Evolutionary conservation across 139 green algal genomes (phyloP), one percentile per base, ranked within the genome.

Genomic region (Micromonas commoda): DNA sequence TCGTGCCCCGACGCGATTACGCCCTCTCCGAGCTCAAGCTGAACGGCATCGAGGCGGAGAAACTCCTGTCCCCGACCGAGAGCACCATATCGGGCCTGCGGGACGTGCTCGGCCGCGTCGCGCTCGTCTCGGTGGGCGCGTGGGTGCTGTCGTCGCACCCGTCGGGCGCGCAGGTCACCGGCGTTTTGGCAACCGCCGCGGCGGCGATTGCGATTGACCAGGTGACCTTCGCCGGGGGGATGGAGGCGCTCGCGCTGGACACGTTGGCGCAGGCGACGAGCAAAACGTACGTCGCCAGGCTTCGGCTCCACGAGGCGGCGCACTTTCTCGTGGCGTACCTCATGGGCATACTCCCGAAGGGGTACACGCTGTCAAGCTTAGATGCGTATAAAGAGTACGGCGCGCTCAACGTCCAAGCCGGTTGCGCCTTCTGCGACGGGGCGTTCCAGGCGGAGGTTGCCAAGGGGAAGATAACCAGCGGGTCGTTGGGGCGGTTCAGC

Each of bases 301-400:
- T 80, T 4, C 35, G 68, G 19, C 23, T 38, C 21, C 72, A 88
- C 37, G 95, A 99, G 80, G 92, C 95, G 0, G 94, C 93, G 0
- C 94, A 98, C 84, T 95, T 98, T 72, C 84, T 98, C 24, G 79
- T 96, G 5, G 94, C 95, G 13, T 98, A 98, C 81, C 80, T 97
- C 28, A 31, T 96, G 26, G 94, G 95, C 9, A 82, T 98, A 16
- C 80, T 97, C 66, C 94, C 95, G 0, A 82, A 84, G 13, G 60
- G 74, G 32, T 99, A 98, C 90, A 97, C 89, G 0, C 86, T 99
- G 16, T 90, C 83, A 16, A 86, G 86, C 0, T 64, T 88, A 38
- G 92, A 98, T 69, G 94, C 94, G 0, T 93, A 96, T 39, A 31
- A 52, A 82, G 92, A 86, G 80, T 94, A 92, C 73, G 82, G 88